Evolutionary conservation across 345 rosid genomes (phyloP).

Genomic region (Eucalyptus viminalis): DNA sequence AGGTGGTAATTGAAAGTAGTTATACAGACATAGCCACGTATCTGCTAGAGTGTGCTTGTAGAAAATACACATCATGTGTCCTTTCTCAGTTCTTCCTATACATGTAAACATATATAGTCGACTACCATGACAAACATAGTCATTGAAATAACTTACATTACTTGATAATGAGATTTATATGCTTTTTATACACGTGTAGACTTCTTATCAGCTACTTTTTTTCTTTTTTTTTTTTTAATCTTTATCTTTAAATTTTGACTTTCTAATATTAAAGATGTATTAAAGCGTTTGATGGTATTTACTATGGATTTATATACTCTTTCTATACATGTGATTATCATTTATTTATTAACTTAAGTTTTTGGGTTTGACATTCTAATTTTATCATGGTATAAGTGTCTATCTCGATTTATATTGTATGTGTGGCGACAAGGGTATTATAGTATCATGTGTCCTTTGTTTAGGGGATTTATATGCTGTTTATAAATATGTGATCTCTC

Average conservation of each 20-base stretch:
- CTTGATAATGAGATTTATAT: neutral
- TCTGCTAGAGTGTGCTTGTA: neutral
- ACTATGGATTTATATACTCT: rapidly evolving
- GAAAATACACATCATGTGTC: neutral
- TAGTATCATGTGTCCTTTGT: neutral
- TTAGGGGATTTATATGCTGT: neutral
- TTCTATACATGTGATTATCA: neutral
- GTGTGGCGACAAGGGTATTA: neutral
- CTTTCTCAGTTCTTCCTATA: neutral
- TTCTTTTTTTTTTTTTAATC: neutral
- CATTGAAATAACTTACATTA: neutral
- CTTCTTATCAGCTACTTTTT: neutral
- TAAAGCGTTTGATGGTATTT: neutral
- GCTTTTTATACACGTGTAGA: neutral
- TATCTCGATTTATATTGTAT: neutral
- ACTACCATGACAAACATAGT: neutral
- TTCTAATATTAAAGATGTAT: neutral
- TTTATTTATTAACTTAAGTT: neutral
- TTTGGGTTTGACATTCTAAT: neutral
- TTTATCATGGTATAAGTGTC: neutral
- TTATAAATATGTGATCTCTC: neutral
- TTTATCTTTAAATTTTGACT: neutral
- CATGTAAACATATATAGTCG: neutral
- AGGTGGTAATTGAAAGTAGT: neutral
- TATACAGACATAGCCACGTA: neutral